phyloP scores from a whole-genome alignment of 1,284 basidiomycete species.

The Trametes sp. region DNA sequence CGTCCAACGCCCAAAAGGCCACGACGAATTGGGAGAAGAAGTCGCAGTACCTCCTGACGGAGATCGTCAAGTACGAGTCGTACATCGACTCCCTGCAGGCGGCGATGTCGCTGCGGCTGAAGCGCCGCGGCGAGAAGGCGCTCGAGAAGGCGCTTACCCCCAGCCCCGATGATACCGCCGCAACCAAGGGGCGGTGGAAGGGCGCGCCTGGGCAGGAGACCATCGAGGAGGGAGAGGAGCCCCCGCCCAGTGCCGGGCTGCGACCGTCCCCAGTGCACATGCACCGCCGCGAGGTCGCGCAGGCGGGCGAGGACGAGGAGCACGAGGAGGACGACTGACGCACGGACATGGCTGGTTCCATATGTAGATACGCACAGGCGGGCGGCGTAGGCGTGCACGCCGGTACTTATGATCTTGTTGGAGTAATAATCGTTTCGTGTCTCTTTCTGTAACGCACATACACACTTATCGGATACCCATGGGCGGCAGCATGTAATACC shows the following conservation, averaged over 20 bases:
- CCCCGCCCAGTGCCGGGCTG: conserved; percentile 49
- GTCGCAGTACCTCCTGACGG: conserved; percentile 86
- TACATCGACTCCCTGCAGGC: conserved; percentile 89
- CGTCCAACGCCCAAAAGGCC: conserved; percentile 80
- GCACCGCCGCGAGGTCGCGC: conserved; percentile 56
- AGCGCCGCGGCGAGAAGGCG: conserved; percentile 87
- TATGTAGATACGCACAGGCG: conserved; percentile 1
- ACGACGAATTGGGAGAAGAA: conserved; percentile 93
- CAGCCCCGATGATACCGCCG: conserved; percentile 46
- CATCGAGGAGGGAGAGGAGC: conserved; percentile 61
- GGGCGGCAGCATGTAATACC: conserved; percentile 21
- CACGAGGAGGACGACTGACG: conserved; percentile 17
- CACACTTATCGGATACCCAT: conserved; percentile 30
- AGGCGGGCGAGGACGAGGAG: conserved; percentile 33
- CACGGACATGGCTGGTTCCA: conserved; percentile 14
- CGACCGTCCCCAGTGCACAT: conserved; percentile 35
- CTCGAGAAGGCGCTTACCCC: conserved; percentile 73
- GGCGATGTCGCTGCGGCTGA: conserved; percentile 83
- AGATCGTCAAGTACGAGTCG: conserved; percentile 96
- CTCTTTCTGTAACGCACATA: conserved; percentile 29
- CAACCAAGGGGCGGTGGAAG: conserved; percentile 53
- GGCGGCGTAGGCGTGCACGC: conserved; percentile 12
- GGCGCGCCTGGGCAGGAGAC: conserved; percentile 54
- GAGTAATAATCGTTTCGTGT: conserved; percentile 27
- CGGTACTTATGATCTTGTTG: conserved; percentile 34